These are phyloP conservation scores for Hymenoscyphus linearis DNA, from an alignment of 2,329 filamentous ascomycete species.

Conservation along the genomic window DNA sequence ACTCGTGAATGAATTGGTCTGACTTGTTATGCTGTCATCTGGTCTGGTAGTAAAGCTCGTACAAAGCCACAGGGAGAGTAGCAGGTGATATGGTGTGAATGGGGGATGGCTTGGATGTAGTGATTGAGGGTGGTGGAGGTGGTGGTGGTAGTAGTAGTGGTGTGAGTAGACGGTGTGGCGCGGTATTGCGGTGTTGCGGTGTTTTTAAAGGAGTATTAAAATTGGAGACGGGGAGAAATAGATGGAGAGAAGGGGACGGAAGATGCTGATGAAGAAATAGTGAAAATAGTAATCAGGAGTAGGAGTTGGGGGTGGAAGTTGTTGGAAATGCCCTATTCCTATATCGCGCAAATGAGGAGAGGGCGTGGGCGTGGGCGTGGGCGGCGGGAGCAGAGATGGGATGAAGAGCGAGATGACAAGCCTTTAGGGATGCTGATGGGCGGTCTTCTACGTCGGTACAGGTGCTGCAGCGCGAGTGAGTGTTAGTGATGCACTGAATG, in stretches of 20 bases:
- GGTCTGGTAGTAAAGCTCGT: background rate
- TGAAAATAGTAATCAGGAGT: background rate
- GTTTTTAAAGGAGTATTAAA: constrained; percentile 1
- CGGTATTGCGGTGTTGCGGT: background rate
- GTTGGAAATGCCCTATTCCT: constrained; percentile 1
- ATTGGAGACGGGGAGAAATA: constrained; percentile 1
- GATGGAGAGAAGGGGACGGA: background rate
- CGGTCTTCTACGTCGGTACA: too few species aligned
- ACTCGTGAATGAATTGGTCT: background rate
- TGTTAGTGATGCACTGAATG: too few species aligned
- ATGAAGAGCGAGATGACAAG: background rate
- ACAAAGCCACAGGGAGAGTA: background rate
- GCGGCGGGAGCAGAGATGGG: background rate
- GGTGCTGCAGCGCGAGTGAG: too few species aligned
- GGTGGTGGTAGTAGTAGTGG: background rate
- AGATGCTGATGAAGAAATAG: constrained; percentile 4
- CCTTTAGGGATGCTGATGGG: background rate
- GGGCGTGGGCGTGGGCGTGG: background rate
- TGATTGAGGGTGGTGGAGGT: too few species aligned
- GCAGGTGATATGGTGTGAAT: background rate
- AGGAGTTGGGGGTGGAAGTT: background rate
- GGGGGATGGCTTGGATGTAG: background rate
- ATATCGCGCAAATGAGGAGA: constrained; percentile 2
- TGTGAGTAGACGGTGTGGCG: too few species aligned
- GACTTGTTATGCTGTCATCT: background rate